phyloP scores from a whole-genome alignment of 192 early-diverging fungal genomes.

The Coemansia sp. region DNA sequence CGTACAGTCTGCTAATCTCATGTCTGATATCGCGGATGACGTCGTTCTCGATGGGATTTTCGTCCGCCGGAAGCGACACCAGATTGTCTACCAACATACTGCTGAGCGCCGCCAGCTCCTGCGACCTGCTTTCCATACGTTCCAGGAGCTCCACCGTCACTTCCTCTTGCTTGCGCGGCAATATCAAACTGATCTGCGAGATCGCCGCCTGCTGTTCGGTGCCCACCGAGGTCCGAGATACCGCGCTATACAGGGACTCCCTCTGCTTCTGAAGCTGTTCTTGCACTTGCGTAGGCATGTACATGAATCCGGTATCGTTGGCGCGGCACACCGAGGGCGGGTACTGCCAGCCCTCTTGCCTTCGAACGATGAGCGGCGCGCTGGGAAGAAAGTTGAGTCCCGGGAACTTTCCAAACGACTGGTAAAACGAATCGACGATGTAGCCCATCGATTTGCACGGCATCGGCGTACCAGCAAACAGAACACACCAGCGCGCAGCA shows the following conservation, averaged over 20 bases:
- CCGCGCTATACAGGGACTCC: background rate
- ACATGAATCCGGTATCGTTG: background rate
- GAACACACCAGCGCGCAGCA: slow-evolving; percentile 24
- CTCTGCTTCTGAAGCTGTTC: background rate
- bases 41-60: slow-evolving; percentile 20
- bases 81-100: slow-evolving; percentile 34
- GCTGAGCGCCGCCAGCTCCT: slow-evolving; percentile 25
- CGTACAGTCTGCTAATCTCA: slow-evolving; percentile 6
- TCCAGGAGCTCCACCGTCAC: slow-evolving; percentile 9
- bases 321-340: slow-evolving; percentile 10
- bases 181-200: background rate
- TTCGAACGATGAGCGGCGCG: slow-evolving; percentile 3
- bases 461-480: background rate
- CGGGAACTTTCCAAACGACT: slow-evolving; percentile 10
- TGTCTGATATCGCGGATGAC: slow-evolving; percentile 21
- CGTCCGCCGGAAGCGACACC: slow-evolving; percentile 15
- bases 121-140: slow-evolving; percentile 12
- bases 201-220: background rate
- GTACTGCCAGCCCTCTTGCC: slow-evolving; percentile 23
- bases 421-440: slow-evolving; percentile 27
- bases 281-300: background rate
- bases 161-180: background rate
- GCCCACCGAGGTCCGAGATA: background rate
- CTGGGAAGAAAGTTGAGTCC: slow-evolving; percentile 9
- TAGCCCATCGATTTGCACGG: slow-evolving; percentile 11